These are phyloP conservation scores for Microcyclospora tardicrescens DNA, from an alignment of 2,329 filamentous ascomycete species.

Conservation along the genomic window DNA sequence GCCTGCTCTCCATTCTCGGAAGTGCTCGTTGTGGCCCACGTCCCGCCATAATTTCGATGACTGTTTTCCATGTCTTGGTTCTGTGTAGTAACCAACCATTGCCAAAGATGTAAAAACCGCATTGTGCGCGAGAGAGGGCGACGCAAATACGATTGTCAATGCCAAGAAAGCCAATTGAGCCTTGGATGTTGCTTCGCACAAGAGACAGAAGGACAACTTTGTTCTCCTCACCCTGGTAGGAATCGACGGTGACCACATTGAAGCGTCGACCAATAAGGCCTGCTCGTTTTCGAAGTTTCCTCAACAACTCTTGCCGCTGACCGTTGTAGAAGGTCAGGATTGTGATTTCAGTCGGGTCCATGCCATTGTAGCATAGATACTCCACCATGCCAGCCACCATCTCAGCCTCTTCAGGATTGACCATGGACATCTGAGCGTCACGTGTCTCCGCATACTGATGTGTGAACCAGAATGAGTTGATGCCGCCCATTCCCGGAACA, in stretches of 20 bases:
- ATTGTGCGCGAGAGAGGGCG: constrained; percentile 55
- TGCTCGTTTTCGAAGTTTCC: constrained; percentile 26
- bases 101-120: constrained; percentile 76
- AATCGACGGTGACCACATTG: constrained; percentile 66
- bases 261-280: constrained; percentile 24
- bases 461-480: constrained; percentile 48
- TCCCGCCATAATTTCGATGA: constrained; percentile 18
- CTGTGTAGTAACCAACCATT: constrained; percentile 44
- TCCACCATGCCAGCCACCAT: constrained; percentile 63
- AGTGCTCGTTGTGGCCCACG: too few relatives aligned
- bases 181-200: constrained; percentile 52
- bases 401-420: constrained; percentile 57
- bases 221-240: constrained; percentile 85
- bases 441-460: constrained; percentile 53
- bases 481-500: constrained; percentile 50
- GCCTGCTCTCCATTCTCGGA: too few relatives aligned
- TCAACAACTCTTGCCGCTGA: constrained; percentile 55
- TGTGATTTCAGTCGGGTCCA: constrained; percentile 51
- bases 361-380: constrained; percentile 59
- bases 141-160: constrained; percentile 52
- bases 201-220: constrained; percentile 69
- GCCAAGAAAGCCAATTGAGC: constrained; percentile 59
- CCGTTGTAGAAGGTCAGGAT: constrained; percentile 81
- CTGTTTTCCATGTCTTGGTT: constrained; percentile 14
- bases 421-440: constrained; percentile 51